Evolutionary conservation across 305 asterid species (phyloP).

Genomic region (Fraxinus nigra): DNA sequence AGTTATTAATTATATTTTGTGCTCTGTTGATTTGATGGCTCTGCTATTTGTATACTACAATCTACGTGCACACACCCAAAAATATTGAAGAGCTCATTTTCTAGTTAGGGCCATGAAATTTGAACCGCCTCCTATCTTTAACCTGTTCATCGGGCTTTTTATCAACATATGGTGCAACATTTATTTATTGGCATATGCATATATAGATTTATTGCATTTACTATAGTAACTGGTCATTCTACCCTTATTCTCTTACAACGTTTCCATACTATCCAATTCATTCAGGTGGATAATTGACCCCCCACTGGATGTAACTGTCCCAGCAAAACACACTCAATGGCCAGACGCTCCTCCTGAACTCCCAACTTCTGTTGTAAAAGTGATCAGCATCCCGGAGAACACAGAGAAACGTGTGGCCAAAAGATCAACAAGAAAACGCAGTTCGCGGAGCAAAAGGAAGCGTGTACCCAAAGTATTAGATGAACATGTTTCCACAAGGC

Average conservation of each 20-base stretch:
- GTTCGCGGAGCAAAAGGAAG: constrained; percentile 68
- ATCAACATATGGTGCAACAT: not conserved
- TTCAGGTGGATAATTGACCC: constrained; percentile 90
- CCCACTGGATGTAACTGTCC: constrained; percentile 77
- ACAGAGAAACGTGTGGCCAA: constrained; percentile 53
- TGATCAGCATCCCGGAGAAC: constrained; percentile 37
- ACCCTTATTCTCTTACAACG: not conserved
- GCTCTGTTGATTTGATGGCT: not conserved
- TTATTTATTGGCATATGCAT: not conserved
- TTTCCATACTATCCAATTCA: not conserved
- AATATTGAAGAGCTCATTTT: not conserved
- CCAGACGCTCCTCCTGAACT: constrained; percentile 90
- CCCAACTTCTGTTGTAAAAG: constrained; percentile 48
- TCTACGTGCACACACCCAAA: not conserved
- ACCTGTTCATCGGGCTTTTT: not conserved
- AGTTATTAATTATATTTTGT: not conserved
- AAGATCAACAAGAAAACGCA: constrained; percentile 62
- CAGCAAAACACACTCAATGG: constrained; percentile 95
- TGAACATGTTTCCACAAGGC: constrained; percentile 40
- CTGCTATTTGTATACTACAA: not conserved
- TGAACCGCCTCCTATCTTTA: not conserved
- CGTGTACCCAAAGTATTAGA: constrained; percentile 50
- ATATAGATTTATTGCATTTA: not conserved
- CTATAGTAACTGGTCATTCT: not conserved
- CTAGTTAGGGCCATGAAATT: not conserved